Evolutionary conservation across 345 rosid genomes (phyloP).

Genomic region (Melastoma malabathricum): DNA sequence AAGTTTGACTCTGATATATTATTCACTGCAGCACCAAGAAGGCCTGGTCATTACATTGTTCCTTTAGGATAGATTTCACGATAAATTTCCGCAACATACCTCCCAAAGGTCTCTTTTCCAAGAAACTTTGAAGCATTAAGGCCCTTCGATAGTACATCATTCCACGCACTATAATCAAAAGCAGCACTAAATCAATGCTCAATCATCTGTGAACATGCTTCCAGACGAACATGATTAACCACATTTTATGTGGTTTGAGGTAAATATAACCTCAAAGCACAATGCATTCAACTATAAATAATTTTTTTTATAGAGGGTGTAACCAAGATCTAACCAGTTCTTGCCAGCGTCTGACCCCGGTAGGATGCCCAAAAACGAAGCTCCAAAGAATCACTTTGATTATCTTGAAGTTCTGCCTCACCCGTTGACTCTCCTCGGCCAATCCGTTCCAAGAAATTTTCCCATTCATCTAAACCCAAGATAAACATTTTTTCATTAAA

Average conservation of each 20-base stretch:
- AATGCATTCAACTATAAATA: neutral
- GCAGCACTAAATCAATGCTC: too few relatives aligned
- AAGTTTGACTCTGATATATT: conserved; percentile 31
- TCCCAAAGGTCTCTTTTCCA: conserved; percentile 68
- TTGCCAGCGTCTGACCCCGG: conserved; percentile 92
- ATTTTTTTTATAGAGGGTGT: neutral
- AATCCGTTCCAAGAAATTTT: conserved; percentile 56
- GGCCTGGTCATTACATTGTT: too few relatives aligned
- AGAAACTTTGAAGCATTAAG: conserved; percentile 84
- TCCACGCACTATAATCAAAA: conserved; percentile 65
- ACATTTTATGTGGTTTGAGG: too few relatives aligned
- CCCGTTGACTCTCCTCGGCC: conserved; percentile 56
- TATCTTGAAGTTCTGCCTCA: conserved; percentile 65
- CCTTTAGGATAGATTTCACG: too few relatives aligned
- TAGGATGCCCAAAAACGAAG: conserved; percentile 98
- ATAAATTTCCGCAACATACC: conserved; percentile 23
- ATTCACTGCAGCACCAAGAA: conserved; percentile 28
- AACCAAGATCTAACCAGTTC: conserved; percentile 56
- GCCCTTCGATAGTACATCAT: conserved; percentile 91
- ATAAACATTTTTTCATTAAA: too few relatives aligned
- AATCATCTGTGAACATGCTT: too few relatives aligned
- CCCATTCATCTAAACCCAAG: conserved; percentile 64
- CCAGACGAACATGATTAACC: too few relatives aligned
- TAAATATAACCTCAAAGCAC: neutral
- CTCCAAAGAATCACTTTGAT: conserved; percentile 70